phyloP scores from a whole-genome alignment of 345 rosid species.

The Populus pruinosa region DNA sequence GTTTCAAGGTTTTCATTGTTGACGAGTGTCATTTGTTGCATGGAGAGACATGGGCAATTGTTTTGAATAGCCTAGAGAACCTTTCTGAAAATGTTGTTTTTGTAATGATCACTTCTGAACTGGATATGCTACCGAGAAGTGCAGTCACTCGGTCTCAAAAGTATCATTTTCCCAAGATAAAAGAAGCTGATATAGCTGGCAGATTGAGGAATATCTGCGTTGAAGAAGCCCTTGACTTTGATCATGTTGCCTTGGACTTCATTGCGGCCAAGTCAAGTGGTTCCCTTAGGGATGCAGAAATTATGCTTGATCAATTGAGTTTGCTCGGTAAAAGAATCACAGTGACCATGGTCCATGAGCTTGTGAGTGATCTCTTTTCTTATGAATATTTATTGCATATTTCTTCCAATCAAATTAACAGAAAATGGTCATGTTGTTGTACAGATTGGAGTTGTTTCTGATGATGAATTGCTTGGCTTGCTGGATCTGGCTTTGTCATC shows the following conservation, averaged over 20 bases:
- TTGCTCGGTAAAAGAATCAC: slow-evolving; percentile 83
- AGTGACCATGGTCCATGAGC: slow-evolving; percentile 69
- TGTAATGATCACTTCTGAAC: slow-evolving; percentile 74
- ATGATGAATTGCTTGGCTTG: slow-evolving; percentile 86
- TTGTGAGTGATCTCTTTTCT: slow-evolving; percentile 50
- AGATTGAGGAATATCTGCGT: slow-evolving; percentile 65
- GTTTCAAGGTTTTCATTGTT: slow-evolving; percentile 68
- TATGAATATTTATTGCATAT: neutral
- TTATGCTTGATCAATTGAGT: slow-evolving; percentile 92
- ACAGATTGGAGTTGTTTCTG: slow-evolving; percentile 93
- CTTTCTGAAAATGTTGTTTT: slow-evolving; percentile 67
- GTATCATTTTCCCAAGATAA: slow-evolving; percentile 72
- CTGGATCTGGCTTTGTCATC: slow-evolving; percentile 90
- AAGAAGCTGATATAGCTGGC: slow-evolving; percentile 55
- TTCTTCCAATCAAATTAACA: slow-evolving; percentile 1
- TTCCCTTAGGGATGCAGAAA: slow-evolving; percentile 92
- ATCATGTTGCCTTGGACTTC: slow-evolving; percentile 70
- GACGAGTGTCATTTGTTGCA: slow-evolving; percentile 87
- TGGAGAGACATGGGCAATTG: slow-evolving; percentile 69
- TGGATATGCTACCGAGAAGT: slow-evolving; percentile 73
- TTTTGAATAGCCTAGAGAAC: slow-evolving; percentile 62
- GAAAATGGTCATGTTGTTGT: slow-evolving; percentile 14
- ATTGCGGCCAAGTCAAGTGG: slow-evolving; percentile 92
- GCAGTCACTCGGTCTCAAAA: slow-evolving; percentile 76
- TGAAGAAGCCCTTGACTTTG: slow-evolving; percentile 70